Conservation (phyloP, 495 filamentous ascomycete species). For the Aspergillus steynii region DNA sequence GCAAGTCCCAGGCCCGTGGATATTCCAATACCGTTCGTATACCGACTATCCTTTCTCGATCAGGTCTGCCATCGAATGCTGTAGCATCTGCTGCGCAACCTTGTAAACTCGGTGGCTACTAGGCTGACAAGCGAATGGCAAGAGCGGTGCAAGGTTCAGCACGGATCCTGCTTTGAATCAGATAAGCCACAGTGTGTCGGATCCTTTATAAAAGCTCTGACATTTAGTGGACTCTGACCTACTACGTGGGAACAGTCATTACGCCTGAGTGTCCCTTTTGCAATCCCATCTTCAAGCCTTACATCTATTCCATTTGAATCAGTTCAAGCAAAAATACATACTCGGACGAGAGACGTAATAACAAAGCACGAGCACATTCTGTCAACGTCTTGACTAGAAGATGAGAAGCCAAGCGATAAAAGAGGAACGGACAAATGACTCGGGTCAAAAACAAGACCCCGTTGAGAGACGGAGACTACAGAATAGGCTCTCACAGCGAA, state of each 20-base stretch:
- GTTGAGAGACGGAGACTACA: constrained; percentile 29
- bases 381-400: neutral
- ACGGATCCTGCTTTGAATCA: neutral
- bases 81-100: neutral
- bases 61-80: neutral
- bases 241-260: neutral
- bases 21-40: neutral
- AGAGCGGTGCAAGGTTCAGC: neutral
- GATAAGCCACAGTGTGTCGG: neutral
- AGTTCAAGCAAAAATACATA: neutral
- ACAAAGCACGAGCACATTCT: neutral
- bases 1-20: neutral
- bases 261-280: too few relatives aligned
- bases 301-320: neutral
- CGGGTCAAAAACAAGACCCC: constrained; percentile 12
- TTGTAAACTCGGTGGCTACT: neutral
- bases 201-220: neutral
- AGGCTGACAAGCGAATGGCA: neutral
- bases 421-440: constrained; percentile 1
- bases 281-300: neutral
- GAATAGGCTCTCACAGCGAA: constrained; percentile 39
- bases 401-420: constrained; percentile 6
- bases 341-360: neutral
- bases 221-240: neutral
- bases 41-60: neutral